Evolutionary conservation across 2,329 filamentous ascomycete genomes (phyloP).

Genomic region (Aspergillus tamarii): DNA sequence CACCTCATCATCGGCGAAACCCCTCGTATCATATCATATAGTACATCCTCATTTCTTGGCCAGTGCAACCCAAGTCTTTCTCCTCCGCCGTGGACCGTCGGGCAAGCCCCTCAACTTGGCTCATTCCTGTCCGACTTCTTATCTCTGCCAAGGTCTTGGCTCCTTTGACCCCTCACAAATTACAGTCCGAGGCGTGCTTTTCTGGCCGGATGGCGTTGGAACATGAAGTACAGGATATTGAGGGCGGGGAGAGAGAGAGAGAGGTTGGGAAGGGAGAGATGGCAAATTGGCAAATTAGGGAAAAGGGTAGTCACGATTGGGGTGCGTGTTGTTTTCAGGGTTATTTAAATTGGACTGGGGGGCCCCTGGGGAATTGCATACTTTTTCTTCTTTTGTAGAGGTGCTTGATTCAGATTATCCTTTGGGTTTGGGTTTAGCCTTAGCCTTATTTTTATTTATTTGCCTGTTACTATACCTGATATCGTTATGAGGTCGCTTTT

Average conservation of each 20-base stretch:
- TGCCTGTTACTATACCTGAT: too few relatives aligned
- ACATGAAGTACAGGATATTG: neutral
- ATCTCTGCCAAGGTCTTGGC: conserved; percentile 20
- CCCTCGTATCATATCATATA: neutral
- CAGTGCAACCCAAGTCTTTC: conserved; percentile 3
- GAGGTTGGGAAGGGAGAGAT: neutral
- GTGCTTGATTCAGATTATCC: neutral
- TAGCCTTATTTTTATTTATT: neutral
- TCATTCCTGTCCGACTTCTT: conserved; percentile 14
- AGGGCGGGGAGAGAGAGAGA: neutral
- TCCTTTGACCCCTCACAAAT: neutral
- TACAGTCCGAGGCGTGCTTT: conserved; percentile 11
- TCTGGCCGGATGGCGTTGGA: conserved; percentile 1
- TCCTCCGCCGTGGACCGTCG: neutral
- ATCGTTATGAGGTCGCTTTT: conserved; percentile 16
- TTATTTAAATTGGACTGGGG: neutral
- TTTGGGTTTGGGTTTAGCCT: neutral
- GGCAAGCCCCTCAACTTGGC: conserved; percentile 7
- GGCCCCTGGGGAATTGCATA: neutral
- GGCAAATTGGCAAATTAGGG: neutral
- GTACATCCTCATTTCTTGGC: neutral
- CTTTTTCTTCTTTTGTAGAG: neutral
- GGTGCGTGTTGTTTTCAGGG: too few relatives aligned
- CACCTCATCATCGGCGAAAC: too few relatives aligned
- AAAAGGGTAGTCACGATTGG: conserved; percentile 3